Evolutionary conservation across 2,329 filamentous ascomycete genomes (phyloP), one percentile per base, ranked within the genome.

Genomic region (Ilyonectria destructans): DNA sequence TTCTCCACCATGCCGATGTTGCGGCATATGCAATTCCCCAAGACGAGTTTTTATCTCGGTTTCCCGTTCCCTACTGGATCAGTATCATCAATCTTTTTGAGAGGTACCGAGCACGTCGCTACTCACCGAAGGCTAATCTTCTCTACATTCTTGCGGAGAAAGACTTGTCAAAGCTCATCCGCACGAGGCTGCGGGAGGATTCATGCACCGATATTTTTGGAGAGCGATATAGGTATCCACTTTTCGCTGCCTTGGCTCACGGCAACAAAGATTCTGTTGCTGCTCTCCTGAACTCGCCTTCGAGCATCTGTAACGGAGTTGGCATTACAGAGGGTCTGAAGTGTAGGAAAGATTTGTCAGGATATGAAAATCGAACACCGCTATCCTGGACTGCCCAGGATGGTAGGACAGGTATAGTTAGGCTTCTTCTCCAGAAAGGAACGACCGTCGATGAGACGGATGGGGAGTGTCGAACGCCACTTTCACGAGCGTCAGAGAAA

Each of bases 1-100:
- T 85, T 9, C 73, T 87, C 17, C 65, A 73, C 54, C 85, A 87
- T 63, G 80, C 84, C 12, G 21, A 72, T 4, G 10, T 33, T 37
- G 82, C 84, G 59, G 66, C 71, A 4, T 10, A 33, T n/a, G 69
- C 65, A 2, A 71, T 81, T 35, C 29, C 63, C n/a, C 80, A 83
- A 69, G 43, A 60, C 3, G 52, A 66, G 0, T 83, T 85, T 67
- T 35, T 85, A 1, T 29, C 61, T 7, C 6, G 23, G 0, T 82
- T 83, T 37, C 58, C 61, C 15, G 52, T 76, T 31, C 8, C 61
- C 8, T 17, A 52, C 1, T 84, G 80, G 80, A 74, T 81, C 29
- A 31, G 49, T 0, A 45, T 79, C 1, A 58, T 73, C 29, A 83
- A 83, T 57, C 4, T 74, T 13, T 76, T 81, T 35, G 73, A 81